Percentiles rank a stretch among this genome's conserved stretches.
Conservation (phyloP, 202 grass and related monocot species). For the Cymbopogon flexuosus region DNA sequence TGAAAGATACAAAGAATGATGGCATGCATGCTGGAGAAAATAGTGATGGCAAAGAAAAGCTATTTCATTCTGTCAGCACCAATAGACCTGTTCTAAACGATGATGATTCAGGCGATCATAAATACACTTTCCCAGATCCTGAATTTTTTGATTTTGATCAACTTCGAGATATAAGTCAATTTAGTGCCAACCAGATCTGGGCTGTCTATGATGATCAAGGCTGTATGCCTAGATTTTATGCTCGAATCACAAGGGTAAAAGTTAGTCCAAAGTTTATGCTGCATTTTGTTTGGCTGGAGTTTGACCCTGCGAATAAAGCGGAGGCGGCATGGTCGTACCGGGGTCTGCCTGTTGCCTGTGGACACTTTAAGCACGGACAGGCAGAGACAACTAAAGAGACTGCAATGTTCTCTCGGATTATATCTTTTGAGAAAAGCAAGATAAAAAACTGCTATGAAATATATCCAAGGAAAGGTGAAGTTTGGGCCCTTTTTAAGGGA, state of each 20-base stretch:
- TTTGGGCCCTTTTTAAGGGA: slow-evolving; percentile 85
- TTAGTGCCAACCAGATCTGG: slow-evolving; percentile 77
- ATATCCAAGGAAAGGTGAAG: slow-evolving; percentile 77
- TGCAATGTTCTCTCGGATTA: slow-evolving; percentile 63
- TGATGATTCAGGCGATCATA: slow-evolving; percentile 10
- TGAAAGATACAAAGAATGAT: background rate
- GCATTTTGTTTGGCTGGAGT: slow-evolving; percentile 64
- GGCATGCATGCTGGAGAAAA: background rate
- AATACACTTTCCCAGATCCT: slow-evolving; percentile 40
- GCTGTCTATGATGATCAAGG: slow-evolving; percentile 80
- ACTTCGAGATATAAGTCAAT: slow-evolving; percentile 49
- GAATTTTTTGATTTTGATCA: slow-evolving; percentile 89
- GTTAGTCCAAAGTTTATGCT: slow-evolving; percentile 40
- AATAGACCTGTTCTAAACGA: slow-evolving; percentile 10
- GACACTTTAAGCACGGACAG: slow-evolving; percentile 50
- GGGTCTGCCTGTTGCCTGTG: slow-evolving; percentile 67
- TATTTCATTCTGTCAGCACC: slow-evolving; percentile 33
- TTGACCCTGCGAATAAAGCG: slow-evolving; percentile 37
- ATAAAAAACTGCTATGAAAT: slow-evolving; percentile 46
- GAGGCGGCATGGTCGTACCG: slow-evolving; percentile 46
- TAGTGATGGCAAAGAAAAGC: slow-evolving; percentile 27
- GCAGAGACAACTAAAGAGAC: slow-evolving; percentile 37
- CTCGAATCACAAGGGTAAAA: slow-evolving; percentile 55
- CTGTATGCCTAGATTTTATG: slow-evolving; percentile 93
- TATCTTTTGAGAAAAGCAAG: slow-evolving; percentile 42